Percentiles rank a stretch among this genome's conserved stretches.
Evolutionary conservation across 768 basidiomycete genomes (phyloP).

Genomic region (Melanogaster broomeanus): DNA sequence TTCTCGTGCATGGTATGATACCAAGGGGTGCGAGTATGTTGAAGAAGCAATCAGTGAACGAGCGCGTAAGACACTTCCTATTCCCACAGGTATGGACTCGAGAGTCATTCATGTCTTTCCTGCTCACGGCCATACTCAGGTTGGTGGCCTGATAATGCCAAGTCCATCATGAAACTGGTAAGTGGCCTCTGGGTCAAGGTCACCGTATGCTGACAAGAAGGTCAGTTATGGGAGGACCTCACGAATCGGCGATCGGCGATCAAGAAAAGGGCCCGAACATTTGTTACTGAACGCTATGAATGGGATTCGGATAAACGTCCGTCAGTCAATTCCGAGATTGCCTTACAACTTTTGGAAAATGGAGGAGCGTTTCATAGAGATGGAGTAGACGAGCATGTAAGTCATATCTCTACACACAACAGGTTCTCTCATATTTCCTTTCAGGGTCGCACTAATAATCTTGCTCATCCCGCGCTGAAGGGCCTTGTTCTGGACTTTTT

Average conservation of each 20-base stretch:
- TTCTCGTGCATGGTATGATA: background rate
- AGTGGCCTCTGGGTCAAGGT: background rate
- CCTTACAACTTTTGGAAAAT: constrained; percentile 1
- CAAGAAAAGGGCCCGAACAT: background rate
- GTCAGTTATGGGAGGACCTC: constrained; percentile 3
- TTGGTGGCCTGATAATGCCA: constrained; percentile 2
- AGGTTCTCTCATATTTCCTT: background rate
- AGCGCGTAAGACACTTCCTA: too few species aligned
- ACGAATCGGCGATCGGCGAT: background rate
- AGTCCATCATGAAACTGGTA: constrained; percentile 2
- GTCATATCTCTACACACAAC: background rate
- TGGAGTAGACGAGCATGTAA: background rate
- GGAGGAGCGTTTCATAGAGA: background rate
- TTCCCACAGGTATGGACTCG: too few species aligned
- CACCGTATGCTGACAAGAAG: background rate
- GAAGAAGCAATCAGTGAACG: background rate
- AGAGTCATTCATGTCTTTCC: background rate
- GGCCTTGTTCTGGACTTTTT: constrained; percentile 7
- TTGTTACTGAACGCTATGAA: background rate
- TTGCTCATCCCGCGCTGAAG: background rate
- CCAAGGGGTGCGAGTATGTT: background rate
- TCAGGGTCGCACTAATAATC: constrained; percentile 7
- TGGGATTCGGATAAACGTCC: background rate
- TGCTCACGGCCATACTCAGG: background rate
- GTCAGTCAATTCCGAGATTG: too few species aligned